These are phyloP conservation scores for Penicillium sclerotiorum DNA, from an alignment of 2,329 filamentous ascomycete species.

Conservation along the genomic window DNA sequence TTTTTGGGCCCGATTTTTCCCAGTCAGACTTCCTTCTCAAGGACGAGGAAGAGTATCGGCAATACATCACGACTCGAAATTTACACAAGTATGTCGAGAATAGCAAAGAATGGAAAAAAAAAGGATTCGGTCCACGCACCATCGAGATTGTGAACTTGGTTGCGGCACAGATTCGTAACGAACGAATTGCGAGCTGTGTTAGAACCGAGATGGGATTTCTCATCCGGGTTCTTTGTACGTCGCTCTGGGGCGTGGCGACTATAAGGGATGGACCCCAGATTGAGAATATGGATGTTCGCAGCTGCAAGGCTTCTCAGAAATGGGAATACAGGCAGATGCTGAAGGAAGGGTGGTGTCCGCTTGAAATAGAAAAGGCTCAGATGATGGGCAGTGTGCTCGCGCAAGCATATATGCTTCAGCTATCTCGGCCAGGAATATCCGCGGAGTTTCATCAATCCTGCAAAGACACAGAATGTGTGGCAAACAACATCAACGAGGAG, in stretches of 20 bases:
- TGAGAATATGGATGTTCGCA: not conserved
- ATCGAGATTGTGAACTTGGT: conserved; percentile 12
- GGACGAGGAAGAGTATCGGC: not conserved
- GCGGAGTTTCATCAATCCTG: not conserved
- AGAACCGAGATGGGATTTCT: not conserved
- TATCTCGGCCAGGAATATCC: not conserved
- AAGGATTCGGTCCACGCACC: conserved; percentile 6
- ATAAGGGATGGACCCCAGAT: not conserved
- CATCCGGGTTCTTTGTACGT: not conserved
- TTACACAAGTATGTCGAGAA: conserved; percentile 12
- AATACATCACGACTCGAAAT: conserved; percentile 9
- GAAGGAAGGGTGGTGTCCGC: not conserved
- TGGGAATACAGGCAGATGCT: not conserved
- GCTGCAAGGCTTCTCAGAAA: not conserved
- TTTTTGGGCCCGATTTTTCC: conserved; percentile 10
- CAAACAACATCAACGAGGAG: conserved; percentile 15
- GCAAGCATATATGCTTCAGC: not conserved
- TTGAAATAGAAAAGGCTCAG: not conserved
- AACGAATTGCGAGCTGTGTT: not conserved
- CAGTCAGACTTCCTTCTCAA: conserved; percentile 13
- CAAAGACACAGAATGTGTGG: conserved; percentile 11
- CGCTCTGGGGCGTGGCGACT: not conserved
- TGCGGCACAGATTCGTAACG: conserved; percentile 7
- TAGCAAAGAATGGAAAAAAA: conserved; percentile 15
- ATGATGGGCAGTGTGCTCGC: not conserved